These are phyloP conservation scores for Fonsecaea monophora DNA, from an alignment of 2,329 filamentous ascomycete genomes.

Conservation along the genomic window DNA sequence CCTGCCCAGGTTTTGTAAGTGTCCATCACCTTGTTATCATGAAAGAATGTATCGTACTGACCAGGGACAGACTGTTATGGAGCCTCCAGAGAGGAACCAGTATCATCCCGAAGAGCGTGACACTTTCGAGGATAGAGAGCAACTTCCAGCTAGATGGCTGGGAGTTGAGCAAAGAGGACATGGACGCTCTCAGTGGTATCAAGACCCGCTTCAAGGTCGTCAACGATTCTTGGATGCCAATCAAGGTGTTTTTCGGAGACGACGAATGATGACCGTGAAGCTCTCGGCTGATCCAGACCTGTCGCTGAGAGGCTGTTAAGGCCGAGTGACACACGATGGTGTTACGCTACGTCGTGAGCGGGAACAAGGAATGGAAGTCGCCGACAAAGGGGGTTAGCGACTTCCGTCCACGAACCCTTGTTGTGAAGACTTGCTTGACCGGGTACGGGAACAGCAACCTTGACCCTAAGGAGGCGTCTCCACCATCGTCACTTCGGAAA, in stretches of 20 bases:
- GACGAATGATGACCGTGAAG: constrained; percentile 28
- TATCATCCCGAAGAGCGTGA: constrained; percentile 86
- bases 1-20: constrained; percentile 33
- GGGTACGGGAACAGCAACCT: neutral
- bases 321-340: neutral
- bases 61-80: constrained; percentile 66
- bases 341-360: neutral
- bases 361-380: neutral
- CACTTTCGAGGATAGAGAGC: constrained; percentile 71
- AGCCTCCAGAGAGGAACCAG: constrained; percentile 79
- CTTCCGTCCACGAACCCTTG: neutral
- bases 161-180: constrained; percentile 73
- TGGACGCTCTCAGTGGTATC: constrained; percentile 70
- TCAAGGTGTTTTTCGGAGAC: constrained; percentile 74
- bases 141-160: constrained; percentile 80
- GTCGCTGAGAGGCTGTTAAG: neutral
- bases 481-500: constrained; percentile 9
- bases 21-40: constrained; percentile 63
- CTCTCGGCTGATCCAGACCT: neutral
- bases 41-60: constrained; percentile 53
- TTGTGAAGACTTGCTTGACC: neutral
- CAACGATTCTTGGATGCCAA: constrained; percentile 71
- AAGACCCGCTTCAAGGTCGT: constrained; percentile 81
- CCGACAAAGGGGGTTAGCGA: neutral
- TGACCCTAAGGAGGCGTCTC: constrained; percentile 6